Percentiles rank a stretch among this genome's conserved stretches.
These are phyloP conservation scores for Coemansia nantahalensis DNA, from an alignment of 192 early-diverging fungal genomes.

Conservation along the genomic window DNA sequence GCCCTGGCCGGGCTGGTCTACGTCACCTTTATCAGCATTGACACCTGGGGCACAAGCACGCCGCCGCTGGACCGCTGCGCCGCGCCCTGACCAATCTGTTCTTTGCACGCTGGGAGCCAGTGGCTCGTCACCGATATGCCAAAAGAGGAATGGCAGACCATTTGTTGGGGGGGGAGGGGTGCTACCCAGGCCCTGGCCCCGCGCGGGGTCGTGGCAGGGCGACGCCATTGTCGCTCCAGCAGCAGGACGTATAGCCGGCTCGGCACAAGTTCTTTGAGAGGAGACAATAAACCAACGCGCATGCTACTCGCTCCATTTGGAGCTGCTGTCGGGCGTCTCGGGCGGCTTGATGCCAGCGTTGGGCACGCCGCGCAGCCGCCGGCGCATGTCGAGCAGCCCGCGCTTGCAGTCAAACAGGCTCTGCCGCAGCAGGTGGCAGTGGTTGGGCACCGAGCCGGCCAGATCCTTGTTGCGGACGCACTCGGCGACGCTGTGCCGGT, in stretches of 20 bases:
- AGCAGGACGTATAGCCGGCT: no score
- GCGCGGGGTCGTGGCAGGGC: no score
- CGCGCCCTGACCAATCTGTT: no score
- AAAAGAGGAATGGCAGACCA: no score
- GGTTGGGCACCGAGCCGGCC: conserved; percentile 24
- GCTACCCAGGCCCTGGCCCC: no score
- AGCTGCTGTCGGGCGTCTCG: conserved; percentile 33
- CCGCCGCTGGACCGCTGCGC: conserved; percentile 41
- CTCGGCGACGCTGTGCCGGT: conserved; percentile 39
- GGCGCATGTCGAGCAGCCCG: conserved; percentile 51
- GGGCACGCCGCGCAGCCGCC: conserved; percentile 46
- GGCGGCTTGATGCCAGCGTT: conserved; percentile 17
- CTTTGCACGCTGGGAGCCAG: no score
- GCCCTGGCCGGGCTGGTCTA: conserved; percentile 74
- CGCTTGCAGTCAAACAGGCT: conserved; percentile 53
- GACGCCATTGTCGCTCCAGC: no score
- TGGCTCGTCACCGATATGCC: no score
- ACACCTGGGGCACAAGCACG: conserved; percentile 35
- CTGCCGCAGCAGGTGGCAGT: conserved; percentile 36
- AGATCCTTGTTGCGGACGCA: conserved; percentile 46
- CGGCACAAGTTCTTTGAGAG: no score
- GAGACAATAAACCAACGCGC: no score
- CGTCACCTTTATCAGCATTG: conserved; percentile 63
- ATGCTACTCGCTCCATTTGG: conserved; percentile 28
- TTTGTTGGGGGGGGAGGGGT: no score